phyloP scores from a whole-genome alignment of 495 filamentous ascomycete genomes.

The Cenococcum geophilum region DNA sequence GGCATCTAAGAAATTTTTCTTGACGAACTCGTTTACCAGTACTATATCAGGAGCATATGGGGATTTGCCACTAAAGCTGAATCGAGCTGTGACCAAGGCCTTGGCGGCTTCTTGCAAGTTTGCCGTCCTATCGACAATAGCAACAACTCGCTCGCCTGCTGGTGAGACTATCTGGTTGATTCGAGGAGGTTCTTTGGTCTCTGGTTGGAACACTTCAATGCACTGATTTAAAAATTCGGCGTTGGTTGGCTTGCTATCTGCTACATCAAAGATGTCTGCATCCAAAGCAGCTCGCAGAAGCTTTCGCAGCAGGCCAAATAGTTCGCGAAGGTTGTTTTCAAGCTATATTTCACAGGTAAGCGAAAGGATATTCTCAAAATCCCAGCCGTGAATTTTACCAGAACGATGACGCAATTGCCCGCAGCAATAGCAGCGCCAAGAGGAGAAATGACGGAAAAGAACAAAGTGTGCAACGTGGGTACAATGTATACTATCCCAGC shows the following conservation, averaged over 20 bases:
- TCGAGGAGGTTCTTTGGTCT: slow-evolving; percentile 5
- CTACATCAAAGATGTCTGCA: slow-evolving; percentile 43
- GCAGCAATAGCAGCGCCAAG: slow-evolving; percentile 47
- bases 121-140: slow-evolving; percentile 50
- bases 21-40: slow-evolving; percentile 51
- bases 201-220: slow-evolving; percentile 23
- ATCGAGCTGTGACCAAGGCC: slow-evolving; percentile 45
- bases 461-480: slow-evolving; percentile 44
- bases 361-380: not conserved
- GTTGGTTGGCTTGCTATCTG: slow-evolving; percentile 8
- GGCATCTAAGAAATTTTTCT: slow-evolving; percentile 46
- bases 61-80: slow-evolving; percentile 46
- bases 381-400: no score
- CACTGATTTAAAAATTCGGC: not conserved
- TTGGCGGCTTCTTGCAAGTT: slow-evolving; percentile 44
- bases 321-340: slow-evolving; percentile 36
- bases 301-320: slow-evolving; percentile 38
- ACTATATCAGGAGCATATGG: slow-evolving; percentile 52
- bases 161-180: slow-evolving; percentile 35
- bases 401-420: slow-evolving; percentile 49
- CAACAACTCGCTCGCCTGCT: slow-evolving; percentile 37
- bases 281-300: slow-evolving; percentile 42
- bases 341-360: slow-evolving; percentile 29
- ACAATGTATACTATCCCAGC: slow-evolving; percentile 50
- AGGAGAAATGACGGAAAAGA: slow-evolving; percentile 46